Percentiles rank a stretch among this genome's conserved stretches.
These are phyloP conservation scores for Hydrangea macrophylla DNA, from an alignment of 148 eudicot species.

Conservation along the genomic window DNA sequence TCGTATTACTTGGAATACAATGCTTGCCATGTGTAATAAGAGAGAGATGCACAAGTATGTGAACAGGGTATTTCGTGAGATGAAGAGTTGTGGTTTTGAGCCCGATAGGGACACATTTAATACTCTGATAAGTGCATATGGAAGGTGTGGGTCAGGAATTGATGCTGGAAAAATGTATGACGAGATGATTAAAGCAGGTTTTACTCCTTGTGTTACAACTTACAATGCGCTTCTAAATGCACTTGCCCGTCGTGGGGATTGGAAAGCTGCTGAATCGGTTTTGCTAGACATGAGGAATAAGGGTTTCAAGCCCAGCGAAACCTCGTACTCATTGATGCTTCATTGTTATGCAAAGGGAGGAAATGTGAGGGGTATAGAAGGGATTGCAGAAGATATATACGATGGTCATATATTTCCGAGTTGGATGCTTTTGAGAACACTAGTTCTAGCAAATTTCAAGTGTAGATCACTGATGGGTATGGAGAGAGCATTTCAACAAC, in stretches of 20 bases:
- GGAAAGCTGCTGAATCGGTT: constrained; percentile 67
- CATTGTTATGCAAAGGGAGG: constrained; percentile 78
- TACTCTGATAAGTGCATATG: constrained; percentile 80
- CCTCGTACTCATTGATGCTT: constrained; percentile 71
- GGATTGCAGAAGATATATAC: constrained; percentile 55
- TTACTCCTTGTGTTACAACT: constrained; percentile 69
- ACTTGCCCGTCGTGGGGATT: constrained; percentile 76
- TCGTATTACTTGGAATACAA: constrained; percentile 86
- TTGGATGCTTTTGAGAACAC: constrained; percentile 81
- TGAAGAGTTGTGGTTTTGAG: constrained; percentile 87
- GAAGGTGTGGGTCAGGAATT: constrained; percentile 68
- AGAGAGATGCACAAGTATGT: constrained; percentile 69
- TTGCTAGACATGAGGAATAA: constrained; percentile 69
- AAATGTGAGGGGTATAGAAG: constrained; percentile 55
- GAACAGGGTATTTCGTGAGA: constrained; percentile 71
- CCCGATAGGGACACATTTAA: constrained; percentile 91
- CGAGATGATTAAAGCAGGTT: constrained; percentile 80
- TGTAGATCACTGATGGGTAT: constrained; percentile 64
- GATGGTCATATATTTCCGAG: constrained; percentile 67
- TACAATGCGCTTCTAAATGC: constrained; percentile 84
- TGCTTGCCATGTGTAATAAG: constrained; percentile 75
- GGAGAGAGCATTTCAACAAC: constrained; percentile 74
- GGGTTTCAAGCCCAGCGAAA: constrained; percentile 81
- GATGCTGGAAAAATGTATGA: constrained; percentile 65
- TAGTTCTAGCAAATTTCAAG: constrained; percentile 64